Conservation (phyloP, 2,329 filamentous ascomycete genomes). For the Sphaerulina populicola region DNA sequence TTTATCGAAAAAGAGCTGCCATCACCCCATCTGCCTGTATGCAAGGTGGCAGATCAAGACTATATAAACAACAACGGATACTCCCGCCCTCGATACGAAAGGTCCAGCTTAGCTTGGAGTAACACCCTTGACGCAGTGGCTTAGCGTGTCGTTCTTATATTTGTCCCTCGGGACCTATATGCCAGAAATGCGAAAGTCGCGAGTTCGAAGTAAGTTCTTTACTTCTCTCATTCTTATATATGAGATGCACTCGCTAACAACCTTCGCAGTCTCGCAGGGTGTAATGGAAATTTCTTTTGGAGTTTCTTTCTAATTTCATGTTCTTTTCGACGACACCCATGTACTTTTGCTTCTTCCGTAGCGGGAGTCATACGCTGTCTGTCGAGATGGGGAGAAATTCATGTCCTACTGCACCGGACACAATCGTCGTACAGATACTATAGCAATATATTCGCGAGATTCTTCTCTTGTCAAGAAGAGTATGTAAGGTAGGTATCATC, state of each 20-base stretch:
- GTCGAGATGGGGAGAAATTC: too few relatives aligned
- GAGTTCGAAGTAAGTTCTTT: conserved; percentile 23
- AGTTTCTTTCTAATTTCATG: not conserved
- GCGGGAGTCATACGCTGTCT: too few relatives aligned
- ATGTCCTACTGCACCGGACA: too few relatives aligned
- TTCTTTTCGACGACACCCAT: not conserved
- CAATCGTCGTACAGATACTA: too few relatives aligned
- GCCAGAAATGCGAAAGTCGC: conserved; percentile 27
- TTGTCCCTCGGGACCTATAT: conserved; percentile 16
- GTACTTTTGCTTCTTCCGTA: too few relatives aligned
- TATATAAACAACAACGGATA: conserved; percentile 3
- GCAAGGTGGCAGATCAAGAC: not conserved
- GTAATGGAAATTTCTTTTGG: conserved; percentile 3
- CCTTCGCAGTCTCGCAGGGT: conserved; percentile 8
- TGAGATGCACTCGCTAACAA: conserved; percentile 1
- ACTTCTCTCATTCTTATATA: not conserved
- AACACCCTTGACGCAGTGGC: conserved; percentile 27
- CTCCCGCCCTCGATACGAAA: conserved; percentile 6
- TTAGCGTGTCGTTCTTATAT: conserved; percentile 30
- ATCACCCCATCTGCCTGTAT: too few relatives aligned
- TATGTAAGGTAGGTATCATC: too few relatives aligned
- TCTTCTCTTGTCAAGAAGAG: too few relatives aligned
- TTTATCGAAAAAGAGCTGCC: too few relatives aligned
- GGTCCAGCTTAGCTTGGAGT: conserved; percentile 8
- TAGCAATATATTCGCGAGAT: too few relatives aligned